Base-by-base conservation (phyloP, 257 asterid species). In the Linaria vulgaris region DNA sequence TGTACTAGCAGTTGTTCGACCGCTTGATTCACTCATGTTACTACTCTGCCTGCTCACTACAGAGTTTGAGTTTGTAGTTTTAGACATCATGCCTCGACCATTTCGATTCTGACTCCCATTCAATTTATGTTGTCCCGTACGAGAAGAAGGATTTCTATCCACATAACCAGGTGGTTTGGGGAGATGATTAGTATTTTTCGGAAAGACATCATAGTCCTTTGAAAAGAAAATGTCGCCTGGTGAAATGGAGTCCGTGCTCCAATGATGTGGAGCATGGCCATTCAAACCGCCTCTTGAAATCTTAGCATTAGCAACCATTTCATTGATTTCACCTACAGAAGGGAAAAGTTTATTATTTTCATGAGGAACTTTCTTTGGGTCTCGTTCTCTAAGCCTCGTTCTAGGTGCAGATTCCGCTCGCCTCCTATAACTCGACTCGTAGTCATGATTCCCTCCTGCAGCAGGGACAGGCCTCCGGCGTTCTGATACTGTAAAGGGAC, bases 211-310 rank as follows among this genome's bases (percentile, higher is more conserved):
- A 6, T 70, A 54, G 7, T 82, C 88, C 39, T 52, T 74, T 24
- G 84, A 75, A 46, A 88, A 85, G 91, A 85, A 87, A 56, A 87
- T 78, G 51, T 80, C 88, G 55, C 91, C 92, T 1, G 88, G 92
- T 13, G 86, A 73, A 39, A 80, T 69, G 21, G 96, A 77, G 13
- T 83, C 96, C n/a, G 82, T 78, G 79, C 91, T 88, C 38, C 75
- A 77, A 12, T 74, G 68, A 64, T 61, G 57, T 20, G 63, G 58
- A 63, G 21, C 72, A 27, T 51, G 25, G 34, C 50, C 72, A 38
- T 64, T 59, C 43, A 59, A 43, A 10, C 16, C 16, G 9, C 64
- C 77, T 54, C 64, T 69, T 9, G 82, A 74, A 64, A 82, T 51
- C 72, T 74, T 85, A 16, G 81, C 87, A 45, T 79, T 74, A 0